A percentile compares a stretch with the other conserved stretches of the same genome.
Conservation (phyloP, 257 asterid species). For the Capsicum pubescens region DNA sequence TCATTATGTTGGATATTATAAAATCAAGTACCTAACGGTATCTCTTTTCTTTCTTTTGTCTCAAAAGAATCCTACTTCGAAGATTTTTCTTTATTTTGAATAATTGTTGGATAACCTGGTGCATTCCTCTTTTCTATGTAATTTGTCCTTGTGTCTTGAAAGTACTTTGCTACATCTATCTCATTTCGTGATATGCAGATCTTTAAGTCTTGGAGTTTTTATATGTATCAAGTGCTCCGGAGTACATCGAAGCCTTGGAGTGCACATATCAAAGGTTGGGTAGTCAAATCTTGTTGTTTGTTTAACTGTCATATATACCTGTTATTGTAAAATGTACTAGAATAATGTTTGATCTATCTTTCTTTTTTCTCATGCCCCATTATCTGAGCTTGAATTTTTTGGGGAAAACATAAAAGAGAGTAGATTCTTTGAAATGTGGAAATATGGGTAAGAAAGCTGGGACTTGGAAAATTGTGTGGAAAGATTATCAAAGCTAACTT, state of each 20-base stretch:
- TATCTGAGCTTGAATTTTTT: background rate
- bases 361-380: background rate
- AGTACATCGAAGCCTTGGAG: slow-evolving; percentile 95
- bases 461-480: background rate
- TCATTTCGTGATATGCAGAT: slow-evolving; percentile 55
- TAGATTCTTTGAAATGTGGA: background rate
- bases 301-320: slow-evolving; percentile 39
- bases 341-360: background rate
- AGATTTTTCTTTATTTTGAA: slow-evolving; percentile 16
- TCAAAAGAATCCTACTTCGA: background rate
- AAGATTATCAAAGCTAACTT: background rate
- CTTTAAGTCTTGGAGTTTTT: slow-evolving; percentile 72
- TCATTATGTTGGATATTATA: background rate
- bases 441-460: background rate
- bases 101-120: background rate
- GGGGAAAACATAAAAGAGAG: background rate
- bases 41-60: background rate
- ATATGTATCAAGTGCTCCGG: slow-evolving; percentile 96
- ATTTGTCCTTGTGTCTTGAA: background rate
- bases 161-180: slow-evolving; percentile 30
- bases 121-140: slow-evolving; percentile 18
- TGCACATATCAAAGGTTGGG: slow-evolving; percentile 81
- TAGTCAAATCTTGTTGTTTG: slow-evolving; percentile 19
- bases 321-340: background rate
- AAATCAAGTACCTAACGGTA: background rate